Conservation (phyloP, 805 yeast genomes). For the Kuraishia ogatae region DNA sequence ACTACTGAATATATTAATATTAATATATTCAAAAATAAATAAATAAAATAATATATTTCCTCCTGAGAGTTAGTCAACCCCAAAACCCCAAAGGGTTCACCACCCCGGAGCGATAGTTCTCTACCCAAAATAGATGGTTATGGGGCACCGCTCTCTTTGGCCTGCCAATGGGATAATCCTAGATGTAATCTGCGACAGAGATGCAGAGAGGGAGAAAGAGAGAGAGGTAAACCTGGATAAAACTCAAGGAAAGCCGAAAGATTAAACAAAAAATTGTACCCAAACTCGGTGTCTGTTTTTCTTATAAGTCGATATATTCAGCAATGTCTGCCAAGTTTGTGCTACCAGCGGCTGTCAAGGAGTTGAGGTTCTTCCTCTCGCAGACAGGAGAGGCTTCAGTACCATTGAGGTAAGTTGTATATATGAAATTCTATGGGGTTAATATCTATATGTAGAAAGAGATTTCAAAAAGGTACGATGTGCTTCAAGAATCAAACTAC, state of each 20-base stretch:
- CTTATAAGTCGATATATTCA: background rate
- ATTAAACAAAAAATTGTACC: too few relatives aligned
- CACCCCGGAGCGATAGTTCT: background rate
- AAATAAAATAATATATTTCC: too few relatives aligned
- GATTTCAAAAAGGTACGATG: too few relatives aligned
- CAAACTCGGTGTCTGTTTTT: background rate
- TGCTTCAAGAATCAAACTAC: too few relatives aligned
- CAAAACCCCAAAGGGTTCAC: background rate
- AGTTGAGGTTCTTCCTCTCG: conserved; percentile 74
- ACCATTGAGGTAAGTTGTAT: conserved; percentile 40
- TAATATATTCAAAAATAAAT: too few relatives aligned
- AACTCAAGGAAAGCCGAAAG: background rate
- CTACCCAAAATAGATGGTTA: background rate
- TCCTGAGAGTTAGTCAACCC: too few relatives aligned
- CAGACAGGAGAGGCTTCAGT: conserved; percentile 69
- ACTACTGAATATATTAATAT: too few relatives aligned
- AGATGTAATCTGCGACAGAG: background rate
- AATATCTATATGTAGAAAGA: too few relatives aligned
- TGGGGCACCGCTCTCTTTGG: background rate
- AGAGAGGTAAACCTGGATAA: background rate
- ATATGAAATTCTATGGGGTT: background rate
- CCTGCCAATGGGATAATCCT: background rate
- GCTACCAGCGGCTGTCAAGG: conserved; percentile 53
- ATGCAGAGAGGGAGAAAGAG: background rate
- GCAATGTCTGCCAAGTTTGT: conserved; percentile 15